Evolutionary conservation across 2,329 filamentous ascomycete species (phyloP).

Genomic region (Aspergillus arachidicola): DNA sequence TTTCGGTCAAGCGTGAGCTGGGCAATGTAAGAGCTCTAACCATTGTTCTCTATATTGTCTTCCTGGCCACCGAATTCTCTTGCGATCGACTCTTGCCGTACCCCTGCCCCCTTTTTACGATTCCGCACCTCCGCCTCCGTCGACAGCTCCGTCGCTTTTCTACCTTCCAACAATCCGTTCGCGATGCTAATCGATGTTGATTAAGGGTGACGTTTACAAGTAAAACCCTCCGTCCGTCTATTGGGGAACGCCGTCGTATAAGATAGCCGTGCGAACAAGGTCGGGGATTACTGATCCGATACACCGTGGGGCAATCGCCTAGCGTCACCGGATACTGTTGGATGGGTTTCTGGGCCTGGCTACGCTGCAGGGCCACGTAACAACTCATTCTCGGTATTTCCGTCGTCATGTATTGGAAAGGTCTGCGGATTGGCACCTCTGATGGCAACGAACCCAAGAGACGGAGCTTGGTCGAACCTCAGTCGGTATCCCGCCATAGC

Average conservation of each 20-base stretch:
- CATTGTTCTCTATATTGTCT: not conserved
- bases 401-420: constrained; percentile 45
- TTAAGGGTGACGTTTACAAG: constrained; percentile 15
- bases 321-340: constrained; percentile 12
- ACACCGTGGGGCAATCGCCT: constrained; percentile 1
- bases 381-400: constrained; percentile 19
- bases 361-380: constrained; percentile 24
- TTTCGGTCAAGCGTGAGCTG: not conserved
- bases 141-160: not conserved
- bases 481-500: constrained; percentile 35
- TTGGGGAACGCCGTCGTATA: constrained; percentile 7
- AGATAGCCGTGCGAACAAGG: not conserved
- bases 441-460: constrained; percentile 38
- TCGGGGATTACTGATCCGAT: not conserved
- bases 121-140: constrained; percentile 15
- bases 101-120: constrained; percentile 21
- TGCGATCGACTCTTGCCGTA: constrained; percentile 19
- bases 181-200: constrained; percentile 20
- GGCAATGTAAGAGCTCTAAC: constrained; percentile 18
- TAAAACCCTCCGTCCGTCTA: constrained; percentile 7
- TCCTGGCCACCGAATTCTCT: constrained; percentile 3
- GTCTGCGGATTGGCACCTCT: constrained; percentile 36
- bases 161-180: constrained; percentile 10
- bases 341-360: constrained; percentile 23
- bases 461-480: constrained; percentile 35